A percentile compares a stretch with the other conserved stretches of the same genome.
Conservation (phyloP, 306 rosid species). For the Gastrolobium villosum region DNA sequence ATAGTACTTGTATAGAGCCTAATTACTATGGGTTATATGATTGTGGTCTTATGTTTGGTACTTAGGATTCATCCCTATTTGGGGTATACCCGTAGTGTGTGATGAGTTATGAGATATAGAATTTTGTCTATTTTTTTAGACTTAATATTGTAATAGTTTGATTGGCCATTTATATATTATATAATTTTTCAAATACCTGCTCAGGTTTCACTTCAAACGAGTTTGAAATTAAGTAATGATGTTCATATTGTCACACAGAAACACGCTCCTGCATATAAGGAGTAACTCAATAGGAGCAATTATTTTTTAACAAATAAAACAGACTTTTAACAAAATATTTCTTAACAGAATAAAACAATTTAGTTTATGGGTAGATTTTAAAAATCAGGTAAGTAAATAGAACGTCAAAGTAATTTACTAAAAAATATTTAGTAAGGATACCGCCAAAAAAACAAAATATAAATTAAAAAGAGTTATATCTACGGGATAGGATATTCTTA, state of each 20-base stretch:
- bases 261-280: background rate
- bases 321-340: too few species aligned
- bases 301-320: background rate
- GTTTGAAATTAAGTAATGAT: background rate
- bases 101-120: constrained; percentile 54
- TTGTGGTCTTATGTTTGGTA: constrained; percentile 44
- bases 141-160: constrained; percentile 46
- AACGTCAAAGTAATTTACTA: background rate
- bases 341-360: too few species aligned
- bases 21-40: constrained; percentile 21
- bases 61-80: constrained; percentile 58
- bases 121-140: constrained; percentile 50
- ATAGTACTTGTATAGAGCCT: constrained; percentile 41
- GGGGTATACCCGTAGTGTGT: constrained; percentile 56
- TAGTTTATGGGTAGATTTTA: too few species aligned
- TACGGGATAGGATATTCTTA: too few species aligned
- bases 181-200: constrained; percentile 21
- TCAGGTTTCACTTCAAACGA: background rate
- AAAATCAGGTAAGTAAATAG: too few species aligned
- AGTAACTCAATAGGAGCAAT: background rate
- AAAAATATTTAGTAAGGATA: background rate
- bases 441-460: too few species aligned
- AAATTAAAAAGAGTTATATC: too few species aligned
- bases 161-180: constrained; percentile 23
- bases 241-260: background rate